Evolutionary conservation across 2,329 filamentous ascomycete species (phyloP).

Genomic region (Corinectria fuckeliana): DNA sequence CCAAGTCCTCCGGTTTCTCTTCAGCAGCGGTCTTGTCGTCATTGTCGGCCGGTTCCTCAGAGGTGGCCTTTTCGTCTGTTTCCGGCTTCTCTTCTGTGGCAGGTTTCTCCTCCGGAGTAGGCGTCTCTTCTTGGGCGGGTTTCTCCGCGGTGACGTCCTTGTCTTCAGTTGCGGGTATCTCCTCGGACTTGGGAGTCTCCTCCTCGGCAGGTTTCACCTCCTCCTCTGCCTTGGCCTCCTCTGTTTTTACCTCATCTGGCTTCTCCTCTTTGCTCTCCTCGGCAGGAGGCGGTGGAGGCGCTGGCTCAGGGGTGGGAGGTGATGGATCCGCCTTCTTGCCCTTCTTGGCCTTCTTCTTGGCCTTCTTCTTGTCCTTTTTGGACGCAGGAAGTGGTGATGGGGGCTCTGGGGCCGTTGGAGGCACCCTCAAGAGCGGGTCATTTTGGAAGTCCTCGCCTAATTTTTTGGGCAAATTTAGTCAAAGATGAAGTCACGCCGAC

Average conservation of each 20-base stretch:
- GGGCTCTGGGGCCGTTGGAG: slow-evolving; percentile 10
- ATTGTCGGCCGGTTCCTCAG: background rate
- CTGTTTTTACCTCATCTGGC: slow-evolving; percentile 17
- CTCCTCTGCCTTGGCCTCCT: slow-evolving; percentile 25
- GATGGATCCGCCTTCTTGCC: slow-evolving; percentile 2
- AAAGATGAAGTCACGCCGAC: no score
- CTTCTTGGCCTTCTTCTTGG: slow-evolving; percentile 14
- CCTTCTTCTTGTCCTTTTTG: slow-evolving; percentile 30
- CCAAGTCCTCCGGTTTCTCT: background rate
- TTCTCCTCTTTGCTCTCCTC: slow-evolving; percentile 25
- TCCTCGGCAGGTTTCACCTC: slow-evolving; percentile 23
- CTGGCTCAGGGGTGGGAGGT: slow-evolving; percentile 7
- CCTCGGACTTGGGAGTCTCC: slow-evolving; percentile 7
- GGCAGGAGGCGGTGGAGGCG: slow-evolving; percentile 10
- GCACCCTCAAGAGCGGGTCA: slow-evolving; percentile 19
- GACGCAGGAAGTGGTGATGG: slow-evolving; percentile 15
- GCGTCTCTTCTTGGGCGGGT: background rate
- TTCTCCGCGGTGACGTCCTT: slow-evolving; percentile 6
- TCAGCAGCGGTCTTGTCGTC: slow-evolving; percentile 1
- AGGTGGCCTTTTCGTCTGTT: background rate
- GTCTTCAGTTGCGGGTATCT: slow-evolving; percentile 5
- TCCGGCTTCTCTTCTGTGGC: slow-evolving; percentile 3
- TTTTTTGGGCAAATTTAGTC: background rate
- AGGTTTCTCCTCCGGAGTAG: background rate
- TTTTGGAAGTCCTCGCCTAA: background rate